These are phyloP conservation scores for Solanum hybrid DNA, from an alignment of 305 asterid species.

Conservation along the genomic window DNA sequence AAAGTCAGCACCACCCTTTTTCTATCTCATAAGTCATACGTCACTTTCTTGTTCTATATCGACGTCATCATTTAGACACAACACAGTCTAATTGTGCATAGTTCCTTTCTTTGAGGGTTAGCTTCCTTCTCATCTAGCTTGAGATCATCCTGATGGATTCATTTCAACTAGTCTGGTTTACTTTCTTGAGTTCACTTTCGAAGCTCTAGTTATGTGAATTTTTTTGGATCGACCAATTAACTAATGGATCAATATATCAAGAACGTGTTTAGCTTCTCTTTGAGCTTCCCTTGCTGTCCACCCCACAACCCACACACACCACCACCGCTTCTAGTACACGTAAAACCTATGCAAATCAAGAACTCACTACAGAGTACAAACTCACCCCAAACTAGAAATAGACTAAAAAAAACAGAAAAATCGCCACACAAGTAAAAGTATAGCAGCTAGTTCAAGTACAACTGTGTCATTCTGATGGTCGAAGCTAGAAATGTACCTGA, in stretches of 20 bases:
- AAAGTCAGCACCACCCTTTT: neutral
- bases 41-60: neutral
- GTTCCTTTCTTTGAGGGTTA: neutral
- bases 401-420: neutral
- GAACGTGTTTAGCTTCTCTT: neutral
- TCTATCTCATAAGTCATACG: neutral
- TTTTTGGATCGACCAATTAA: neutral
- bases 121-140: neutral
- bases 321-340: neutral
- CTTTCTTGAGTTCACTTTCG: neutral
- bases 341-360: neutral
- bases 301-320: neutral
- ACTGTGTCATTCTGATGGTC: neutral
- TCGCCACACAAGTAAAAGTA: neutral
- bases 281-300: neutral
- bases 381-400: neutral
- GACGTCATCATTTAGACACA: neutral
- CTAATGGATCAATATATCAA: neutral
- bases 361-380: neutral
- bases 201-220: no score
- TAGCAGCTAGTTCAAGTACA: neutral
- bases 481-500: conserved; percentile 36
- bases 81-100: neutral
- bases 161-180: neutral
- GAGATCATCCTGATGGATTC: neutral